These are phyloP conservation scores for Nymphaea colorata DNA, from an alignment of 164 flowering plant species.

Conservation along the genomic window DNA sequence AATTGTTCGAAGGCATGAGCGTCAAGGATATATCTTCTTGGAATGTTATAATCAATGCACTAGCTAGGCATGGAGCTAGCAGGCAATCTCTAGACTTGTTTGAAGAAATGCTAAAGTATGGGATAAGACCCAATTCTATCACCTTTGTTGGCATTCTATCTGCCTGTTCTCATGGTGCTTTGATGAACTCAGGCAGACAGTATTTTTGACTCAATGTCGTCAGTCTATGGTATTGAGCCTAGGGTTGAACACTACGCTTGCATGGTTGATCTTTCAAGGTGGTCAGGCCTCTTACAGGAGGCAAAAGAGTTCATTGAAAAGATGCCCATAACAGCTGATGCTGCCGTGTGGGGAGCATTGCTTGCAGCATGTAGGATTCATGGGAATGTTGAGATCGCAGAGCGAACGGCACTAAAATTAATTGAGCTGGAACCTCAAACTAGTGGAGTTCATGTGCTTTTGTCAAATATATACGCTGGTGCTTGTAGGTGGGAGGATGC, in stretches of 20 bases:
- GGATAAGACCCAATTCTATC: conserved; percentile 2
- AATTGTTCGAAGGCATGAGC: background rate
- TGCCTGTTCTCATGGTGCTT: conserved; percentile 4
- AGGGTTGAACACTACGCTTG: conserved; percentile 4
- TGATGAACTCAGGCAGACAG: background rate
- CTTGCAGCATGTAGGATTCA: conserved; percentile 4
- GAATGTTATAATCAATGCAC: conserved; percentile 2
- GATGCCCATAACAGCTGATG: conserved; percentile 3
- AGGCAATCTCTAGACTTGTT: conserved; percentile 1
- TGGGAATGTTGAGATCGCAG: background rate
- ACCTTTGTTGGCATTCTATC: conserved; percentile 5
- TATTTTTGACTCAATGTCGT: conserved; percentile 1
- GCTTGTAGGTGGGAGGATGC: conserved; percentile 2
- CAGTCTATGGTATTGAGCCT: conserved; percentile 4
- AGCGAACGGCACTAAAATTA: background rate
- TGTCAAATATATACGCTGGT: conserved; percentile 2
- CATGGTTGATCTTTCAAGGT: conserved; percentile 3
- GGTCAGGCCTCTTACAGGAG: conserved; percentile 1
- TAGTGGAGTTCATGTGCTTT: conserved; percentile 1
- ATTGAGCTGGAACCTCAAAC: conserved; percentile 3
- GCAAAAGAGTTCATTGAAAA: background rate
- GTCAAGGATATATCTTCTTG: conserved; percentile 2
- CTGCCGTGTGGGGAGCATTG: conserved; percentile 2
- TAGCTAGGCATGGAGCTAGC: conserved; percentile 5
- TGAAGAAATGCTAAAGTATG: background rate